Base-by-base conservation (phyloP, 805 yeast species). In the Dipodascopsis uninucleata region DNA sequence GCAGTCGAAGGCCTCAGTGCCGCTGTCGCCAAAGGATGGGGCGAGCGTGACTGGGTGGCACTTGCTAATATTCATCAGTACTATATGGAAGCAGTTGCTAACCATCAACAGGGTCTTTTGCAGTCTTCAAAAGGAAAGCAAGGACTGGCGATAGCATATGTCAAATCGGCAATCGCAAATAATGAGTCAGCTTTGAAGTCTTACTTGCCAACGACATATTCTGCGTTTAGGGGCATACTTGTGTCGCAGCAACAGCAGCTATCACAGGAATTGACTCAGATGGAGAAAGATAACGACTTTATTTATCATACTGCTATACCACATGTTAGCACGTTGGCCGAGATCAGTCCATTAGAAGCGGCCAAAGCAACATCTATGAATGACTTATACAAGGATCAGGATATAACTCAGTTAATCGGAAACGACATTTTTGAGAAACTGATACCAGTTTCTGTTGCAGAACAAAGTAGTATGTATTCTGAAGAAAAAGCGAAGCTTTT, bases 381-480 rank as follows among this genome's bases (percentile, higher is more conserved):
- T 32, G 62, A 64, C 14, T 47, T 69, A 29, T 69, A 65, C 51
- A 55, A 58, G 20, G 75, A 72, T n/a, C 74, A 69, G 38, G 72
- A 69, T 36, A 68, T 83, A 33, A 70, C 71, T 31, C 66, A 71
- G 8, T 55, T 72, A 38, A 63, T 71, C 43, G 71, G 79, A 58
- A 63, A 67, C 35, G 82, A 80, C 49, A 70, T 90, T 36, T 86
- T 86, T 63, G 82, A 75, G 38, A 82, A 81, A 51, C 84, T 90
- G 17, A 78, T 93, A 4, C 97, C 97, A 1, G 71, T 88, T 59
- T 77, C 80, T 26, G 87, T 90, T 16, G 95, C 88, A 60, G 96
- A 90, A 64, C 79, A 84, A 56, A 77, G 86, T 41, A 85, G 96
- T 51, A 71, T 81, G 52, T 93, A 93, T 62, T 83, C 96, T 0